Evolutionary conservation across 768 basidiomycete species (phyloP).

Genomic region (Hypsizygus marmoreus): DNA sequence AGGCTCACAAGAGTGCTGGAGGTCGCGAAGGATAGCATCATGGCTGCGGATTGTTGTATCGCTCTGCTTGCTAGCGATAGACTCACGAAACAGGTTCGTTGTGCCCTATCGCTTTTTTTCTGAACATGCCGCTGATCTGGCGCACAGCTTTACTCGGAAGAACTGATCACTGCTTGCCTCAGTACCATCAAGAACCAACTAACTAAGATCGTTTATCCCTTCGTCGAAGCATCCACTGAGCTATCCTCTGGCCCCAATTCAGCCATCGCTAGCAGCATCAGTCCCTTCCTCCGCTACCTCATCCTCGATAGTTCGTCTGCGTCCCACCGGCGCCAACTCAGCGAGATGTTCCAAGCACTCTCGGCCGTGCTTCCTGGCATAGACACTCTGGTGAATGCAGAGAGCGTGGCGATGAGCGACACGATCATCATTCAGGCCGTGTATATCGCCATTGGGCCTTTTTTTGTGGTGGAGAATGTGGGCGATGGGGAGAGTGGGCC

Average conservation of each 20-base stretch:
- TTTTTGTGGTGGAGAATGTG: constrained; percentile 82
- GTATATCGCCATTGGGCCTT: constrained; percentile 92
- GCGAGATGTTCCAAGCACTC: constrained; percentile 74
- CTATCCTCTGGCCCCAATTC: constrained; percentile 24
- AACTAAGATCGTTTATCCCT: constrained; percentile 79
- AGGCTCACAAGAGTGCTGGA: constrained; percentile 55
- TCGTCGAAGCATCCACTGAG: constrained; percentile 70
- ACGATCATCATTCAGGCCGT: constrained; percentile 89
- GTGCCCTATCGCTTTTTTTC: not conserved
- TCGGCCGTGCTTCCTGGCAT: constrained; percentile 74
- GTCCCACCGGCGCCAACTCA: constrained; percentile 49
- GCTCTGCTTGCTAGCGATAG: constrained; percentile 77
- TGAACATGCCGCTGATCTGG: constrained; percentile 1
- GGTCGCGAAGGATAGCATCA: constrained; percentile 67
- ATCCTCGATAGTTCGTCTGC: constrained; percentile 41
- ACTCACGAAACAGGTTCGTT: constrained; percentile 78
- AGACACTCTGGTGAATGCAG: constrained; percentile 70
- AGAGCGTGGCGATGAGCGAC: constrained; percentile 82
- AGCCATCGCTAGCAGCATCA: constrained; percentile 31
- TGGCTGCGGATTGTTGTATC: constrained; percentile 84
- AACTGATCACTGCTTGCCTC: constrained; percentile 82
- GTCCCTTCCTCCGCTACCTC: constrained; percentile 55
- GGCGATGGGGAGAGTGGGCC: constrained; percentile 46
- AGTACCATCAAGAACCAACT: constrained; percentile 78
- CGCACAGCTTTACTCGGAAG: constrained; percentile 86